Conservation (phyloP, 768 basidiomycete genomes). For the Pisolithus marmoratus region DNA sequence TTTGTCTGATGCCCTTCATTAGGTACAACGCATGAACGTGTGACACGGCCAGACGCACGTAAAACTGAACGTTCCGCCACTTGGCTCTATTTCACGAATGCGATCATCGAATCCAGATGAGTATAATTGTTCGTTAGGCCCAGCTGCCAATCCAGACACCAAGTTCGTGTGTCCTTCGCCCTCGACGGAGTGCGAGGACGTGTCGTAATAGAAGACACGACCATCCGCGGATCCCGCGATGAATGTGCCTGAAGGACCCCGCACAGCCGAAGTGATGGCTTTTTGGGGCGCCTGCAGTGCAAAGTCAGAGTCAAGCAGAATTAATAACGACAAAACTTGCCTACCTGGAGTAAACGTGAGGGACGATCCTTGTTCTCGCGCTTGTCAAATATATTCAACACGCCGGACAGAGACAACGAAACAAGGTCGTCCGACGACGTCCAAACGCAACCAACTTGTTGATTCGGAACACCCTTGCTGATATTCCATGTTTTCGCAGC, state of each 20-base stretch:
- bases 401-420: slow-evolving; percentile 78
- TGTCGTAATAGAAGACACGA: slow-evolving; percentile 60
- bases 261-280: slow-evolving; percentile 61
- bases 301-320: background rate
- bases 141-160: slow-evolving; percentile 55
- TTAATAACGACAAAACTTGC: slow-evolving; percentile 11
- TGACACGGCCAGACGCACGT: slow-evolving; percentile 35
- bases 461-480: slow-evolving; percentile 67
- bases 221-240: slow-evolving; percentile 79
- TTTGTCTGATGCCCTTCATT: slow-evolving; percentile 34
- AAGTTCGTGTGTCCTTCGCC: slow-evolving; percentile 71
- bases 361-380: slow-evolving; percentile 54
- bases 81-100: slow-evolving; percentile 57
- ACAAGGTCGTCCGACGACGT: slow-evolving; percentile 63
- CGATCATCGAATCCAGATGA: slow-evolving; percentile 80
- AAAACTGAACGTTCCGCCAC: slow-evolving; percentile 32
- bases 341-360: slow-evolving; percentile 55
- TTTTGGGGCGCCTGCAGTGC: slow-evolving; percentile 70
- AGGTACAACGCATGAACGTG: background rate
- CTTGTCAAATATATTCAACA: slow-evolving; percentile 77
- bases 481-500: slow-evolving; percentile 63
- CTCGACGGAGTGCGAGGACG: slow-evolving; percentile 28
- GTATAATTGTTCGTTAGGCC: slow-evolving; percentile 47
- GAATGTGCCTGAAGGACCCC: slow-evolving; percentile 53
- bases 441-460: slow-evolving; percentile 91